These are phyloP conservation scores for Smallanthus sonchifolius DNA, from an alignment of 129 eudicot genomes.

Conservation along the genomic window DNA sequence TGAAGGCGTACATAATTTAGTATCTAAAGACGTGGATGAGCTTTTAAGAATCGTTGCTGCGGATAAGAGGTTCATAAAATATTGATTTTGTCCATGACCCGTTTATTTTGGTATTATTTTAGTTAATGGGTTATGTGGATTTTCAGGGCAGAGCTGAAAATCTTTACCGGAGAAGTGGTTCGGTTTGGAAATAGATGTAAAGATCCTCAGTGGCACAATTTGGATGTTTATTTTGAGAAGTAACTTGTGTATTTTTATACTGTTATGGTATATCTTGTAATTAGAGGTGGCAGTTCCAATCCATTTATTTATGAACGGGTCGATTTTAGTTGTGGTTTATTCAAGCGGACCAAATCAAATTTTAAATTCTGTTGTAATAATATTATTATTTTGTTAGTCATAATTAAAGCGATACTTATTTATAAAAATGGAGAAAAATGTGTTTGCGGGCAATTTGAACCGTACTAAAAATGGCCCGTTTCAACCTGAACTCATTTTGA, in stretches of 20 bases:
- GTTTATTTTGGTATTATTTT: background rate
- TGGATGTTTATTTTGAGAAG: constrained; percentile 92
- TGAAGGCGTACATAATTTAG: constrained; percentile 75
- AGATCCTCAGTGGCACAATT: constrained; percentile 98
- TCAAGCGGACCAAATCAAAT: background rate
- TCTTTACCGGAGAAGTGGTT: constrained; percentile 72
- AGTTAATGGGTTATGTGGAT: constrained; percentile 11
- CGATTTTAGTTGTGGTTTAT: background rate
- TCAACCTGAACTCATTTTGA: background rate
- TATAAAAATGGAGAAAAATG: background rate
- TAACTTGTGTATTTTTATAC: constrained; percentile 27
- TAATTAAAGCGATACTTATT: background rate
- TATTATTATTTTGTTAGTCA: background rate
- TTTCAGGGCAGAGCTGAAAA: constrained; percentile 66
- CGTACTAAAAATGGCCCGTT: background rate
- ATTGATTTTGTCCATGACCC: background rate
- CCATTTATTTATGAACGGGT: background rate
- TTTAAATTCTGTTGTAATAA: background rate
- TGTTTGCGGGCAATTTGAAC: background rate
- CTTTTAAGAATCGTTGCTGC: constrained; percentile 67
- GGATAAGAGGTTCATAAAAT: constrained; percentile 64
- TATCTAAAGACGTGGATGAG: constrained; percentile 65
- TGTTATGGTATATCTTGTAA: constrained; percentile 7
- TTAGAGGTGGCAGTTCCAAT: constrained; percentile 3
- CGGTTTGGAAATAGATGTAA: constrained; percentile 94